A percentile compares a stretch with the other conserved stretches of the same genome.
phyloP scores from a whole-genome alignment of 805 yeast species.

The Cyberlindnera meyerae region DNA sequence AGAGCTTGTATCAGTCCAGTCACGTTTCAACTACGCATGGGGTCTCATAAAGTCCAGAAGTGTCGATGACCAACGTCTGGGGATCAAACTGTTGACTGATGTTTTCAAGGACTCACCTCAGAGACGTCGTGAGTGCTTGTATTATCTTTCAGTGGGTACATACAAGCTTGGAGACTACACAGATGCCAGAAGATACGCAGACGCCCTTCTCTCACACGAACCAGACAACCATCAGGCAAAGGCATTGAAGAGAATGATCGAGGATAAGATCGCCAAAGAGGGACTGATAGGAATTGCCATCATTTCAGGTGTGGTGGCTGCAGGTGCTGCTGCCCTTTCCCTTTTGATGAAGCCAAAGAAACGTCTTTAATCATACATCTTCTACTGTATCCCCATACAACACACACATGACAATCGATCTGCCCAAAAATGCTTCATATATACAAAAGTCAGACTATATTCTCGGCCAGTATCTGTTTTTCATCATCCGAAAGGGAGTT shows the following conservation, averaged over 20 bases:
- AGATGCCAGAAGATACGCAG: conserved; percentile 82
- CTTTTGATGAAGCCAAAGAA: conserved; percentile 32
- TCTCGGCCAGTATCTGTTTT: conserved; percentile 47
- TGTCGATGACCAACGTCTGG: conserved; percentile 65
- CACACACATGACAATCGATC: no score
- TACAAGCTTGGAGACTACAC: conserved; percentile 83
- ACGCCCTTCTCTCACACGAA: conserved; percentile 69
- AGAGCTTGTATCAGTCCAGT: conserved; percentile 74
- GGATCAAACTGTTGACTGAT: conserved; percentile 68
- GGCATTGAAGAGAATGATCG: conserved; percentile 68
- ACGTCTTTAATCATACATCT: conserved; percentile 22
- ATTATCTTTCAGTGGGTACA: conserved; percentile 82
- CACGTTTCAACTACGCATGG: conserved; percentile 95
- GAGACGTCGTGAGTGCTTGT: conserved; percentile 84
- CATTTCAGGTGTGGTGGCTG: conserved; percentile 79
- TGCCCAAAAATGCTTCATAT: neutral
- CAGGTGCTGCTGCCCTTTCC: conserved; percentile 64
- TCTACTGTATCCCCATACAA: no score
- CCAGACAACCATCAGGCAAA: conserved; percentile 80
- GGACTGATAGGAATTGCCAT: conserved; percentile 87
- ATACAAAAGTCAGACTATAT: conserved; percentile 30
- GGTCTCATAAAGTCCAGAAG: conserved; percentile 74
- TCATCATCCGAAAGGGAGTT: conserved; percentile 33
- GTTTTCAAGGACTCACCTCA: conserved; percentile 71
- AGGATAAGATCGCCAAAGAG: conserved; percentile 78